Conservation (phyloP, 164 flowering plant species). For the Macadamia integrifolia region DNA sequence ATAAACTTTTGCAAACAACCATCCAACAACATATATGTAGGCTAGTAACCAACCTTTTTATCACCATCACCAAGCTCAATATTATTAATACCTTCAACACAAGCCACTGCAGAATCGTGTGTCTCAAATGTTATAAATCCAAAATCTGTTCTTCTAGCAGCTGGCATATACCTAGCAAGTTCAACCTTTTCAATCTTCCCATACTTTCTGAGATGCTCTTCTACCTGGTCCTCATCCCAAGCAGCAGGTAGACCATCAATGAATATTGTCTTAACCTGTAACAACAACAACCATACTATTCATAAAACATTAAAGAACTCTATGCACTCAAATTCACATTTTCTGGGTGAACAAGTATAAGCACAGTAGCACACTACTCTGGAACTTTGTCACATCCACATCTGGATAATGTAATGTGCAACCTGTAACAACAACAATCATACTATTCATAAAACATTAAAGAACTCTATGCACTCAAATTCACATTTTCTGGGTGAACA, state of each 20-base stretch:
- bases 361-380: too few species aligned
- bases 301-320: neutral
- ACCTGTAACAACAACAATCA: neutral
- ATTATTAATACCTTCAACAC: constrained; percentile 25
- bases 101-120: constrained; percentile 30
- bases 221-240: constrained; percentile 34
- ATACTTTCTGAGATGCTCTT: constrained; percentile 19
- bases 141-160: constrained; percentile 33
- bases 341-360: too few species aligned
- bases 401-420: neutral
- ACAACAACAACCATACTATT: neutral
- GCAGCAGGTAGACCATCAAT: constrained; percentile 26
- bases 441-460: neutral
- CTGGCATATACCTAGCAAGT: constrained; percentile 32
- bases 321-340: neutral
- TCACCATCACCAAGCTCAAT: constrained; percentile 24
- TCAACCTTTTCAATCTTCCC: constrained; percentile 30
- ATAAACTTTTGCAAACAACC: neutral
- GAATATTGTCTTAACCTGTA: constrained; percentile 29
- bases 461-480: neutral
- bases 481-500: neutral
- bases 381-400: neutral
- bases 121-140: constrained; percentile 29
- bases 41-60: constrained; percentile 14
- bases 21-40: neutral